A percentile compares a stretch with the other conserved stretches of the same genome.
Evolutionary conservation across 116 monocot genomes (phyloP).

Genomic region (Posidonia oceanica): DNA sequence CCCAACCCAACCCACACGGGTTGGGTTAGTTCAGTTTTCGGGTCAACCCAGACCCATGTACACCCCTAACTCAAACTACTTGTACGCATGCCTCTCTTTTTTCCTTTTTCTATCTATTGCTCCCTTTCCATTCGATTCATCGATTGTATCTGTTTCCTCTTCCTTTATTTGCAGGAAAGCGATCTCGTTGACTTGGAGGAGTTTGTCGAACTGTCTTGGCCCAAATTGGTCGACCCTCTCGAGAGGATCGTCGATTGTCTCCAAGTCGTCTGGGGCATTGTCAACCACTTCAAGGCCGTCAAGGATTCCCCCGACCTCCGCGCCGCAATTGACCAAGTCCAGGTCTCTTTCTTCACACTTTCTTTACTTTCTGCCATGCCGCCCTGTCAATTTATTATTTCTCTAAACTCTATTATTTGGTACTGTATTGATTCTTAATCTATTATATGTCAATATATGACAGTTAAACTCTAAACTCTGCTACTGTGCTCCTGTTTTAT

Average conservation of each 20-base stretch:
- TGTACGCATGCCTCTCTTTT: constrained; percentile 12
- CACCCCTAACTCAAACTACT: constrained; percentile 45
- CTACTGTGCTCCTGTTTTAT: too few relatives aligned
- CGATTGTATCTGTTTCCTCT: not conserved
- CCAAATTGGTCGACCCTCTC: constrained; percentile 71
- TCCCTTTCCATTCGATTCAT: too few relatives aligned
- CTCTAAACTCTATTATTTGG: not conserved
- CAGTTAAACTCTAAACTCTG: too few relatives aligned
- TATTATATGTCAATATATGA: too few relatives aligned
- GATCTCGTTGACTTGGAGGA: constrained; percentile 73
- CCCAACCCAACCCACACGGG: too few relatives aligned
- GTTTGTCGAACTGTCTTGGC: constrained; percentile 80
- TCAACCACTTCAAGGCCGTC: constrained; percentile 87
- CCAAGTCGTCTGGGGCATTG: constrained; percentile 80
- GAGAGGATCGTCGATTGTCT: constrained; percentile 81
- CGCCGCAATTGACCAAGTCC: constrained; percentile 83
- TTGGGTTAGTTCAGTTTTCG: too few relatives aligned
- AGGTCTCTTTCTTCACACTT: constrained; percentile 23
- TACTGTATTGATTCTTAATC: too few relatives aligned
- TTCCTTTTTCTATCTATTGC: not conserved
- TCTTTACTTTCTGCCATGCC: too few relatives aligned
- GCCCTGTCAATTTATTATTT: too few relatives aligned
- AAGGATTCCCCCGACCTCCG: constrained; percentile 91
- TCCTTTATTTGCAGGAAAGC: constrained; percentile 33
- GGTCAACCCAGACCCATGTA: too few relatives aligned